Percentiles rank a stretch among this genome's conserved stretches.
Evolutionary conservation across 2,329 filamentous ascomycete species (phyloP).

Genomic region (Apiospora pterosperma): DNA sequence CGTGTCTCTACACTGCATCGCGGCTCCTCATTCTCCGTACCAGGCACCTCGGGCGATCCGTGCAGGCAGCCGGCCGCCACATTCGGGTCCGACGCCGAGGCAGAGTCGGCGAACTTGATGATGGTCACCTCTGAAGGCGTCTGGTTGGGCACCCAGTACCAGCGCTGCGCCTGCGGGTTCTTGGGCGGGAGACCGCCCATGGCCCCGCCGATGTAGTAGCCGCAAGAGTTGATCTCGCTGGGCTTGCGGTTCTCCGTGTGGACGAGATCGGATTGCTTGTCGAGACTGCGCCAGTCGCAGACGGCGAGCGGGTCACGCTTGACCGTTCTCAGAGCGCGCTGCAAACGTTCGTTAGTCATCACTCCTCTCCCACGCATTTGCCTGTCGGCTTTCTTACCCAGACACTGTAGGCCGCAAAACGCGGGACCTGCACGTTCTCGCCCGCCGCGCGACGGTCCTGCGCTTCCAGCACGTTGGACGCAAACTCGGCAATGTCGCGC

Average conservation of each 20-base stretch:
- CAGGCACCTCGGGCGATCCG: not conserved
- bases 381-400: not conserved
- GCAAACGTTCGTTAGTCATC: not conserved
- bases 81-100: not conserved
- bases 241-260: conserved; percentile 3
- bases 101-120: not conserved
- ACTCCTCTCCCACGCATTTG: not conserved
- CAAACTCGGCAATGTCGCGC: not conserved
- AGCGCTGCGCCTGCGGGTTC: not conserved
- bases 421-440: not conserved
- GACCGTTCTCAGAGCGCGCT: not conserved
- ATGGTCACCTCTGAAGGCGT: not conserved
- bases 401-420: not conserved
- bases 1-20: conserved; percentile 2
- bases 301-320: not conserved
- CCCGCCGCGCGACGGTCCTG: not conserved
- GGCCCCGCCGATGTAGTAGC: conserved; percentile 1
- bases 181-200: not conserved
- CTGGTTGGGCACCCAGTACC: not conserved
- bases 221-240: not conserved
- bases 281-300: conserved; percentile 1
- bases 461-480: not conserved
- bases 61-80: not conserved
- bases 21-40: not conserved
- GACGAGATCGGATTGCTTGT: not conserved